Evolutionary conservation across 2,329 filamentous ascomycete species (phyloP).

Genomic region (Teratosphaeria destructans): DNA sequence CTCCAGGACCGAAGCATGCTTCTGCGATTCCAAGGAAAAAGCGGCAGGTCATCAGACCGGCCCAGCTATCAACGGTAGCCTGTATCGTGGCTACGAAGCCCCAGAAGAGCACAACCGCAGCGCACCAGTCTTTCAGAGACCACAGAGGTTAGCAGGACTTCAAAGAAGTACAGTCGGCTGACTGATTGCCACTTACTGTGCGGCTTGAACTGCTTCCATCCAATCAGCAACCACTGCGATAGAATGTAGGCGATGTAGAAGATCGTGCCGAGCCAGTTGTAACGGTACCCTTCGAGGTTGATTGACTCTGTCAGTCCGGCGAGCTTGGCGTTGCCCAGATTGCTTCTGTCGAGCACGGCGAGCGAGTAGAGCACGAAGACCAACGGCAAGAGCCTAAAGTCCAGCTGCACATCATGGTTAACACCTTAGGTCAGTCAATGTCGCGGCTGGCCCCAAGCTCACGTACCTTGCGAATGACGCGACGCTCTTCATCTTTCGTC

Average conservation of each 20-base stretch:
- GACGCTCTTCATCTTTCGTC: constrained; percentile 16
- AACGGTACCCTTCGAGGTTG: constrained; percentile 31
- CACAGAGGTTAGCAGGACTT: not conserved
- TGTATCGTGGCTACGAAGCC: constrained; percentile 39
- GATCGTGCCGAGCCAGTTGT: constrained; percentile 42
- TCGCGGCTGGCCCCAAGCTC: no score
- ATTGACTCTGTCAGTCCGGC: constrained; percentile 23
- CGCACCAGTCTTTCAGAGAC: constrained; percentile 25
- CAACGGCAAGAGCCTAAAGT: constrained; percentile 21
- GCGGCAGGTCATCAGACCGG: constrained; percentile 38
- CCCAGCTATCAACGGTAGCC: constrained; percentile 34
- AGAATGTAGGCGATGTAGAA: constrained; percentile 52
- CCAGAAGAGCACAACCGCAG: constrained; percentile 35
- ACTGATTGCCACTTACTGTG: not conserved
- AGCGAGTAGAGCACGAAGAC: constrained; percentile 25
- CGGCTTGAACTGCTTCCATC: constrained; percentile 26
- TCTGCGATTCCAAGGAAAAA: constrained; percentile 33
- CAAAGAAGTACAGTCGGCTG: not conserved
- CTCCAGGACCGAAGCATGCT: constrained; percentile 33
- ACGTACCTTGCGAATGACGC: constrained; percentile 19
- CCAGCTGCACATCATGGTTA: constrained; percentile 8
- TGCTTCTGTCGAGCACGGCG: constrained; percentile 22
- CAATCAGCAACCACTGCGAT: constrained; percentile 51
- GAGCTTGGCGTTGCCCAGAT: constrained; percentile 30
- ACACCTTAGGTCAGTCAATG: no score